Evolutionary conservation across 306 rosid species (phyloP).

Genomic region (Sophora flavescens): DNA sequence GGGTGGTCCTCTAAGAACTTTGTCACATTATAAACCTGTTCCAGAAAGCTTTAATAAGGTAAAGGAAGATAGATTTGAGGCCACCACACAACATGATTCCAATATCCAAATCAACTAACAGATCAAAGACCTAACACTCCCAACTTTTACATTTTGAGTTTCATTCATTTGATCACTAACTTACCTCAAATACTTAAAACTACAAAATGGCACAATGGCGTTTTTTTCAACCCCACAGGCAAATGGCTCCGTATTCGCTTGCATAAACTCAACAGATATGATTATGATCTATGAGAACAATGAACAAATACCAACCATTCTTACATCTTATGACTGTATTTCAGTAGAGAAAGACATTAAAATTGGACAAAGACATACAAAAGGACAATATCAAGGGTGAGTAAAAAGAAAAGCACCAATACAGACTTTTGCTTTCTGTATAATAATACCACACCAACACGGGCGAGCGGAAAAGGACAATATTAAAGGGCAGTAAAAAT

Average conservation of each 20-base stretch:
- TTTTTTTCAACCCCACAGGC: slow-evolving; percentile 12
- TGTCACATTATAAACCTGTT: slow-evolving; percentile 91
- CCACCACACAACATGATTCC: background rate
- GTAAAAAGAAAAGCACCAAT: slow-evolving; percentile 1
- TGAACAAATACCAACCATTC: background rate
- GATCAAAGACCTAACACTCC: background rate
- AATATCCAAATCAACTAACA: background rate
- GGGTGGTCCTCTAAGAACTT: slow-evolving; percentile 97
- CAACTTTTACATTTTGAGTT: background rate
- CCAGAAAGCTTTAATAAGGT: slow-evolving; percentile 11
- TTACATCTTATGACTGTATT: slow-evolving; percentile 2
- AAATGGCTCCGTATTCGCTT: background rate
- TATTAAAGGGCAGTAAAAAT: too few species aligned
- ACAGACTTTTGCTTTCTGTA: slow-evolving; percentile 11
- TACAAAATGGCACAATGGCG: slow-evolving; percentile 15
- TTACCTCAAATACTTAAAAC: slow-evolving; percentile 1
- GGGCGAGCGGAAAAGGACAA: too few species aligned
- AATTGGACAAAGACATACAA: background rate
- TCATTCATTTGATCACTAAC: slow-evolving; percentile 3
- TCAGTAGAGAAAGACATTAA: slow-evolving; percentile 1
- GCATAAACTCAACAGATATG: slow-evolving; percentile 7
- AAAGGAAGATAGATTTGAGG: slow-evolving; percentile 27
- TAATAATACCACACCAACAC: background rate
- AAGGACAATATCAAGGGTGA: slow-evolving; percentile 6
- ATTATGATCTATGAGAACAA: background rate